Evolutionary conservation across 2,329 filamentous ascomycete genomes (phyloP), one percentile per base, ranked within the genome.

Genomic region (Pyrenophora seminiperda): DNA sequence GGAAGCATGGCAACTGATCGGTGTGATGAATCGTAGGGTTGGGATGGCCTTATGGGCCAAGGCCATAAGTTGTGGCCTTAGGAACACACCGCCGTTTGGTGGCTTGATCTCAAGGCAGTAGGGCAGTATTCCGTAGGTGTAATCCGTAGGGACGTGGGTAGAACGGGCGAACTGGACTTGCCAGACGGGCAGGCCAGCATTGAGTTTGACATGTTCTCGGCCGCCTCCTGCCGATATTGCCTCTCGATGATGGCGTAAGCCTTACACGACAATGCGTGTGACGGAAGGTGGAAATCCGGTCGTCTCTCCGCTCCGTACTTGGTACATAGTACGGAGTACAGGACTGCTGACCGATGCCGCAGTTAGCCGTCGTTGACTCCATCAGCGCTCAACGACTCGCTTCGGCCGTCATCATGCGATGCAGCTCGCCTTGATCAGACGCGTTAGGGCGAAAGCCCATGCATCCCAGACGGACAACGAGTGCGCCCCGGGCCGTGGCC

Each of bases 401-500:
- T 43, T 43, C 50, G 53, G 46, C 47, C 52, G 27, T 59, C 48
- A 42, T 57, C 42, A 39, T 58, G 46, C 41, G 45, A 61, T 56
- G 62, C 58, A 56, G 51, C 56, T 51, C 50, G 55, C 31, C 52
- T 56, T 54, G 49, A 60, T 59, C 59, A 60, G 58, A 60, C 53
- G 53, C 54, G 54, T 62, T 58, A 64, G 59, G 53, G 49, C 49
- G 45, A 39, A 47, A 52, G 31, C 49, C 49, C 44, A 50, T 52
- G 44, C 49, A 48, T 48, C 49, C 49, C 61, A 62, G 61, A 53
- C 54, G 50, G 44, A 50, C 51, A 58, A 57, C 54, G 58, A 56
- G 47, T 50, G 48, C 59, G 63, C 61, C 67, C 64, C 59, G 63
- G 66, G 63, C 59, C 63, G 68, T 67, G 67, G 62, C 69, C 67